Percentiles rank a stretch among this genome's conserved stretches.
Conservation (phyloP, 2,329 filamentous ascomycete genomes). For the Calonectria montana region DNA sequence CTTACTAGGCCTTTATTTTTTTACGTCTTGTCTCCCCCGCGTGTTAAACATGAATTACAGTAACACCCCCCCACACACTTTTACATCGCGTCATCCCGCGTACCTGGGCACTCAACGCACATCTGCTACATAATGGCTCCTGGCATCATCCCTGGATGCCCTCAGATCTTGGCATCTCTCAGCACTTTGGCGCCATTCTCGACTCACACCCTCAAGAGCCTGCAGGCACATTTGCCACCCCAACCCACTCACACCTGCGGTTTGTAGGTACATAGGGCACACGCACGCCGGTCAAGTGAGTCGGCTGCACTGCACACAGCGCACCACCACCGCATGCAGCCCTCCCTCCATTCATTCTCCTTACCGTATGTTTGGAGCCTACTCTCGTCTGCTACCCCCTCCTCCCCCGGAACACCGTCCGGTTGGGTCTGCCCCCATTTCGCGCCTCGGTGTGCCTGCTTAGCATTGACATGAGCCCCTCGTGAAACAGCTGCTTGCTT, state of each 20-base stretch:
- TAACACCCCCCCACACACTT: conserved; percentile 28
- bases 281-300: conserved; percentile 13
- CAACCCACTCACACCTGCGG: neutral
- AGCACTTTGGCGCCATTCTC: neutral
- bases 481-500: conserved; percentile 15
- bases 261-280: neutral
- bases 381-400: neutral
- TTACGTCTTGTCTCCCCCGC: neutral
- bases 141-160: conserved; percentile 9
- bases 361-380: neutral
- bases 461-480: conserved; percentile 2
- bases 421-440: neutral
- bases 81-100: conserved; percentile 38
- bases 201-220: neutral
- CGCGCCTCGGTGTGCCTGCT: neutral
- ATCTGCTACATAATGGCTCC: conserved; percentile 9
- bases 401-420: neutral
- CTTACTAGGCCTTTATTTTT: neutral
- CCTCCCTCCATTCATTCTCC: neutral
- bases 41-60: conserved; percentile 7
- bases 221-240: neutral
- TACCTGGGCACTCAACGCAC: conserved; percentile 30
- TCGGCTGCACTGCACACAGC: neutral
- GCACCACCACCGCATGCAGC: neutral
- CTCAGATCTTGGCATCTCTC: conserved; percentile 9